Evolutionary conservation across 2,329 filamentous ascomycete species (phyloP).

Genomic region (Arthrobotrys megalospora): DNA sequence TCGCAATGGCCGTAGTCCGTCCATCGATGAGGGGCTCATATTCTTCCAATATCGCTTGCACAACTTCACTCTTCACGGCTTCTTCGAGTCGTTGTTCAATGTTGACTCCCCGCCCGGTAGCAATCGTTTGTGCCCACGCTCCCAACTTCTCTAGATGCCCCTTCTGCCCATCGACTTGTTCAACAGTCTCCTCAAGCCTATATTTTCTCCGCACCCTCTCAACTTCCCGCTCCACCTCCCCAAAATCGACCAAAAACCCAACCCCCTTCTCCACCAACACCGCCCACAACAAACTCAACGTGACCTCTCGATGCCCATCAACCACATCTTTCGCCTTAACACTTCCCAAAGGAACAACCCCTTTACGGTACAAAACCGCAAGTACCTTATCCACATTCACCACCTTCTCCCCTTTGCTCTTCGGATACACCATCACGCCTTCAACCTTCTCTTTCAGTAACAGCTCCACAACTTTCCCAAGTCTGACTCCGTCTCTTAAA

Average conservation of each 20-base stretch:
- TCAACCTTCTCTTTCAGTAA: conserved; percentile 65
- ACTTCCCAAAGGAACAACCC: conserved; percentile 62
- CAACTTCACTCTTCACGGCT: conserved; percentile 73
- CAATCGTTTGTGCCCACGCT: conserved; percentile 73
- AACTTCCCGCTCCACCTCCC: conserved; percentile 72
- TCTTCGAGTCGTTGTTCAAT: conserved; percentile 74
- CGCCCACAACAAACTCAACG: conserved; percentile 74
- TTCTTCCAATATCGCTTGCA: conserved; percentile 73
- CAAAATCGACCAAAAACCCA: conserved; percentile 72
- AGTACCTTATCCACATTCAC: conserved; percentile 41
- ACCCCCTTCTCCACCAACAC: conserved; percentile 73
- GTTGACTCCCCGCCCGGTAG: conserved; percentile 68
- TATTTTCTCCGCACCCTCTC: conserved; percentile 67
- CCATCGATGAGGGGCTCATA: conserved; percentile 69
- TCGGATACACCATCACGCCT: conserved; percentile 23
- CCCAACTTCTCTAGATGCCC: conserved; percentile 69
- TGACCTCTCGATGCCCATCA: conserved; percentile 77
- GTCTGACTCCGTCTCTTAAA: conserved; percentile 74
- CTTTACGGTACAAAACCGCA: neutral
- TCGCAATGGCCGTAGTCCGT: conserved; percentile 64
- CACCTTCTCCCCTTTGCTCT: conserved; percentile 42
- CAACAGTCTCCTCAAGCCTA: conserved; percentile 61
- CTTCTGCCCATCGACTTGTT: conserved; percentile 62
- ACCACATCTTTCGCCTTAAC: conserved; percentile 74
- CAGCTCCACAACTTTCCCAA: conserved; percentile 75